Conservation (phyloP, 2,329 filamentous ascomycete species). For the Cladosporium sp. region DNA sequence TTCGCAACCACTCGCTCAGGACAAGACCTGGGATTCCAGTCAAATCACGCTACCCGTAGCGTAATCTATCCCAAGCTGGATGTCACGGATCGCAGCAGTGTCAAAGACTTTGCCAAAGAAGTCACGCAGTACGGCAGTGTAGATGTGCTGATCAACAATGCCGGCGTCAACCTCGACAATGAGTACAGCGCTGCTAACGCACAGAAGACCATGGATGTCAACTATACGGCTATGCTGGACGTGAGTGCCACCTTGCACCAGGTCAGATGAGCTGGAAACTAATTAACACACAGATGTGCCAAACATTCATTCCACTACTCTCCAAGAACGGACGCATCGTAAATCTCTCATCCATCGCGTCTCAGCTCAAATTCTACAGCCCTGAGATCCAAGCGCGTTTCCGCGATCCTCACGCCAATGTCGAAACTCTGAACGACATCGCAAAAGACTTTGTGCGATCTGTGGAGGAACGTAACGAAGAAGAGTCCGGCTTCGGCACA, state of each 20-base stretch:
- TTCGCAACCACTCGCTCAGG: constrained; percentile 40
- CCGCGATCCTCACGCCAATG: constrained; percentile 27
- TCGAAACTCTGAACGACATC: constrained; percentile 35
- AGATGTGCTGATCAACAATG: constrained; percentile 44
- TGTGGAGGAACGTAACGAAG: constrained; percentile 26
- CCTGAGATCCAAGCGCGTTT: constrained; percentile 31
- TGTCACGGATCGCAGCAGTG: constrained; percentile 31
- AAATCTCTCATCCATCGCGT: constrained; percentile 40
- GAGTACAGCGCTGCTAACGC: constrained; percentile 34
- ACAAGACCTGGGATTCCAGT: constrained; percentile 32
- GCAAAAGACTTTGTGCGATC: constrained; percentile 30
- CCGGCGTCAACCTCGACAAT: constrained; percentile 38
- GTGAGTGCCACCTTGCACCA: constrained; percentile 25
- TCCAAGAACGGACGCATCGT: constrained; percentile 39
- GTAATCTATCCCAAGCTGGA: constrained; percentile 39
- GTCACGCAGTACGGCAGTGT: constrained; percentile 32
- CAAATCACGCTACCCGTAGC: constrained; percentile 23
- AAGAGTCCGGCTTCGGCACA: constrained; percentile 32
- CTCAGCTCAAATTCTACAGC: constrained; percentile 35
- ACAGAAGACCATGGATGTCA: constrained; percentile 38
- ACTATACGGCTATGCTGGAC: constrained; percentile 41
- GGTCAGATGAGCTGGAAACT: background rate
- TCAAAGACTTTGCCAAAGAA: constrained; percentile 33
- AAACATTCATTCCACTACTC: constrained; percentile 37
- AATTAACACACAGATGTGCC: constrained; percentile 33